A percentile compares a stretch with the other conserved stretches of the same genome.
Conservation (phyloP, 176 grass and related monocot species). For the Oryza glaberrima region DNA sequence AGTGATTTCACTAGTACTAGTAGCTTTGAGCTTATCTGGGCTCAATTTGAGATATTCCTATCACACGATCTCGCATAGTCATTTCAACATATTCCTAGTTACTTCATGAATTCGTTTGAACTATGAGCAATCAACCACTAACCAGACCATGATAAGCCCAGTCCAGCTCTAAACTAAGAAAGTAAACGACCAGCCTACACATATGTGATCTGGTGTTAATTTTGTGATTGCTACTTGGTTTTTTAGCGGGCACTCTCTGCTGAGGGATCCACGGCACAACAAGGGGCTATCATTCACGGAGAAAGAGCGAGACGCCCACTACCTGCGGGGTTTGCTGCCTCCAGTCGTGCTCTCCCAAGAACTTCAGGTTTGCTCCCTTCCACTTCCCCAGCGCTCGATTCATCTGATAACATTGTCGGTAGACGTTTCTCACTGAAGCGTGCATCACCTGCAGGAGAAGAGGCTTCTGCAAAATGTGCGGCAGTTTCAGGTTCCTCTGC, state of each 20-base stretch:
- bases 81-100: too few species aligned
- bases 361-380: slow-evolving; percentile 49
- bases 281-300: slow-evolving; percentile 73
- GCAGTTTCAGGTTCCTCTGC: slow-evolving; percentile 68
- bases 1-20: neutral
- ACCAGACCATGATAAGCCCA: neutral
- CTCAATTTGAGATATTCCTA: neutral
- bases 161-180: neutral
- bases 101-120: neutral
- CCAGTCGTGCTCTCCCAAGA: slow-evolving; percentile 57
- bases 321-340: slow-evolving; percentile 69
- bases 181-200: neutral
- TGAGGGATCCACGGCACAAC: slow-evolving; percentile 81
- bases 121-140: neutral
- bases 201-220: neutral
- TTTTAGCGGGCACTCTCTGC: slow-evolving; percentile 62
- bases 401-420: neutral
- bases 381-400: neutral
- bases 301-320: slow-evolving; percentile 79
- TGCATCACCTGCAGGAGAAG: slow-evolving; percentile 66
- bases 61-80: too few species aligned
- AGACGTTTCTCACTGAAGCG: neutral
- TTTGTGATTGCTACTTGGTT: neutral
- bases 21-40: neutral
- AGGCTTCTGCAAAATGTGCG: slow-evolving; percentile 81